Conservation (phyloP, 805 yeast genomes). For the Ogataea parapolymorpha region DNA sequence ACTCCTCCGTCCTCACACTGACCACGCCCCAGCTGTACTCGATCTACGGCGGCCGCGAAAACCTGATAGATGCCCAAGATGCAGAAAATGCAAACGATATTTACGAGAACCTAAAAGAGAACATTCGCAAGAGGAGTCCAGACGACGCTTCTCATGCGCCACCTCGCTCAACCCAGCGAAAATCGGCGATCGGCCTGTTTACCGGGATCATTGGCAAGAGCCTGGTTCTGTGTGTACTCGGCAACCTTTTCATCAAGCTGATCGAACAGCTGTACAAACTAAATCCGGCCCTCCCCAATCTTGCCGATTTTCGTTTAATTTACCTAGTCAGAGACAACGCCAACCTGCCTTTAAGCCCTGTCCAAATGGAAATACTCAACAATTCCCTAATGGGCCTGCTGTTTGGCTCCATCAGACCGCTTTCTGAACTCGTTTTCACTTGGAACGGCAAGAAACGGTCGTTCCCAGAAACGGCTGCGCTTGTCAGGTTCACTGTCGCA, state of each 20-base stretch:
- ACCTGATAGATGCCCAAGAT: conserved; percentile 19
- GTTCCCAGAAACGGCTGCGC: conserved; percentile 16
- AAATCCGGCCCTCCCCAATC: conserved; percentile 25
- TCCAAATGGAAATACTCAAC: conserved; percentile 20
- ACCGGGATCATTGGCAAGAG: conserved; percentile 9
- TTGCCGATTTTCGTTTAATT: conserved; percentile 33
- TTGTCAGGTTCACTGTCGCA: conserved; percentile 49
- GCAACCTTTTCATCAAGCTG: conserved; percentile 51
- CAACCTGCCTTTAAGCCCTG: conserved; percentile 22
- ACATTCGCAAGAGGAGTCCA: conserved; percentile 11
- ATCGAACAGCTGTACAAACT: conserved; percentile 47
- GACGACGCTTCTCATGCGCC: not conserved
- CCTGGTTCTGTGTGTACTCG: conserved; percentile 38
- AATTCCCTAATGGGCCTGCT: conserved; percentile 51
- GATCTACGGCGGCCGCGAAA: conserved; percentile 25
- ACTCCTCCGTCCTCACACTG: conserved; percentile 21
- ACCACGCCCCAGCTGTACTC: conserved; percentile 29
- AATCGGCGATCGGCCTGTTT: not conserved
- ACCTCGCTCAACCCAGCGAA: not conserved
- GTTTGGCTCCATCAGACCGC: conserved; percentile 56
- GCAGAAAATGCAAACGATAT: conserved; percentile 19
- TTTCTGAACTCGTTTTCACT: conserved; percentile 28
- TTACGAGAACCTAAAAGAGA: conserved; percentile 16
- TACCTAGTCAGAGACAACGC: conserved; percentile 29
- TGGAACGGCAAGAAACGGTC: conserved; percentile 8